phyloP scores from a whole-genome alignment of 2,329 filamentous ascomycete genomes.

The Malbranchea zuffiana region DNA sequence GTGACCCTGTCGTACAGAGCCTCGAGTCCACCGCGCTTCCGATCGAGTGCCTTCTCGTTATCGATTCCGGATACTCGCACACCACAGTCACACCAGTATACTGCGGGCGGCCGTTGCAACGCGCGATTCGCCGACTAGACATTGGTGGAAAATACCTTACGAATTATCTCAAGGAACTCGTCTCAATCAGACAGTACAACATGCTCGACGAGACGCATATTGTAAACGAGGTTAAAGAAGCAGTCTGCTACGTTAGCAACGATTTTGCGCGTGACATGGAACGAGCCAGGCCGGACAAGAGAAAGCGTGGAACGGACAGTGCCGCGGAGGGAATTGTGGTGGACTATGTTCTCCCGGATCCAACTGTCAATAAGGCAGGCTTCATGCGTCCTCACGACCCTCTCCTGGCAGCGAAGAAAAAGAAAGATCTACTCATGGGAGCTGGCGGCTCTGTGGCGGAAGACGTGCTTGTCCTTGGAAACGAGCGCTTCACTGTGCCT shows the following conservation, averaged over 20 bases:
- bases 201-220: conserved; percentile 90
- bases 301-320: conserved; percentile 27
- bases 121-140: conserved; percentile 72
- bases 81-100: conserved; percentile 84
- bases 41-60: conserved; percentile 70
- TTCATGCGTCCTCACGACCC: conserved; percentile 69
- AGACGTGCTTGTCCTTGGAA: conserved; percentile 75
- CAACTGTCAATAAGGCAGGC: conserved; percentile 52
- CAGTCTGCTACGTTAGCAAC: conserved; percentile 68
- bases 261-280: conserved; percentile 73
- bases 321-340: conserved; percentile 50
- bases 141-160: conserved; percentile 88
- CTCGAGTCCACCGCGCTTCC: conserved; percentile 39
- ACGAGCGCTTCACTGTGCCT: conserved; percentile 82
- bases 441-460: conserved; percentile 47
- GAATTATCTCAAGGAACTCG: conserved; percentile 79
- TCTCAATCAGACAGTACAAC: conserved; percentile 86
- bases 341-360: conserved; percentile 87
- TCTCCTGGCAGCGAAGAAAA: conserved; percentile 43
- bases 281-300: conserved; percentile 67
- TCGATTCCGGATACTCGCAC: conserved; percentile 88
- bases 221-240: conserved; percentile 92
- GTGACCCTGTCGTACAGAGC: conserved; percentile 41
- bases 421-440: conserved; percentile 40
- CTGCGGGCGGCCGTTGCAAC: conserved; percentile 66